A percentile compares a stretch with the other conserved stretches of the same genome.
Evolutionary conservation across 805 yeast species (phyloP).

Genomic region (Yamadazyma laniorum): DNA sequence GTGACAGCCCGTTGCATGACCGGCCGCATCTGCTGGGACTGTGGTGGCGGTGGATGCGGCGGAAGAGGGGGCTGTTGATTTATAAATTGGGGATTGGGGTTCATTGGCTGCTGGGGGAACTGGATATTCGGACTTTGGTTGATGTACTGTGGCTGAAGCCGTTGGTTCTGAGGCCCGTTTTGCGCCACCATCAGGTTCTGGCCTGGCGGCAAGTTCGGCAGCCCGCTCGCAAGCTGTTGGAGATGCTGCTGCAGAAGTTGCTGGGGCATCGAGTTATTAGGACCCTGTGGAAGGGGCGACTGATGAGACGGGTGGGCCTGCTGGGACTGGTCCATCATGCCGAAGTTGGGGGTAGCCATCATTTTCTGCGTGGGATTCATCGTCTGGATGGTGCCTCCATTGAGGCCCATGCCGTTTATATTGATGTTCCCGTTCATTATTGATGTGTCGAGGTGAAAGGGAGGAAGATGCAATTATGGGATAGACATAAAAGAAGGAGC

Average conservation of each 20-base stretch:
- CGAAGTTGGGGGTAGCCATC: slow-evolving; percentile 10
- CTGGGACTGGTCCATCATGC: slow-evolving; percentile 19
- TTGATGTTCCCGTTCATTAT: slow-evolving; percentile 1
- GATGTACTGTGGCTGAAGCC: slow-evolving; percentile 14
- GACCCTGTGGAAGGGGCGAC: slow-evolving; percentile 8
- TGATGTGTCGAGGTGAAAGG: neutral
- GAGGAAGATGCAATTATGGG: no score
- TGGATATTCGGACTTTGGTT: slow-evolving; percentile 15
- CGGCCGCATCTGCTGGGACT: slow-evolving; percentile 13
- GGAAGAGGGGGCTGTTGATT: neutral
- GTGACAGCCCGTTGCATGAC: slow-evolving; percentile 22
- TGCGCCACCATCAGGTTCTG: no score
- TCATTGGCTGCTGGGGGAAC: slow-evolving; percentile 11
- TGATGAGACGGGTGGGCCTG: slow-evolving; percentile 17
- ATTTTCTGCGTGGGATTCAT: slow-evolving; percentile 4
- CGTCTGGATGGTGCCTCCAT: slow-evolving; percentile 3
- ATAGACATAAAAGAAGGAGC: no score
- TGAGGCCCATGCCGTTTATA: slow-evolving; percentile 2
- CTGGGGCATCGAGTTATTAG: slow-evolving; percentile 8
- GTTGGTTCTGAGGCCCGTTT: slow-evolving; percentile 4
- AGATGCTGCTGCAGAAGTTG: slow-evolving; percentile 11
- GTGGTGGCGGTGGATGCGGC: slow-evolving; percentile 1
- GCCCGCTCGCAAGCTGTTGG: slow-evolving; percentile 4
- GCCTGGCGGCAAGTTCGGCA: slow-evolving; percentile 1
- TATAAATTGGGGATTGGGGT: neutral